phyloP scores from a whole-genome alignment of 2,329 filamentous ascomycete genomes.

The Chaetomiaceae sp. region DNA sequence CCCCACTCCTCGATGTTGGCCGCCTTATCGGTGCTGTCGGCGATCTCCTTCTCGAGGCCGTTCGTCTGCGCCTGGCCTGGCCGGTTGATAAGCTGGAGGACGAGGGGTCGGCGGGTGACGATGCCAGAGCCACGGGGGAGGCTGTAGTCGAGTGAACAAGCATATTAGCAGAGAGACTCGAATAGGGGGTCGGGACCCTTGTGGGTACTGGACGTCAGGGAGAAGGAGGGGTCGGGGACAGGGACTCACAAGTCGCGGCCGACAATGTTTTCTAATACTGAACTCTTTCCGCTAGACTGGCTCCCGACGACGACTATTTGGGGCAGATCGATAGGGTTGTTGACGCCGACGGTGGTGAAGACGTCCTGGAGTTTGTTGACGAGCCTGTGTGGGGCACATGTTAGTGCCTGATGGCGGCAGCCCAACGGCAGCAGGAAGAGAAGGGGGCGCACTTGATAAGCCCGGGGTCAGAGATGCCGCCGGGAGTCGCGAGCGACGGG shows the following conservation, averaged over 20 bases:
- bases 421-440: neutral
- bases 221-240: conserved; percentile 16
- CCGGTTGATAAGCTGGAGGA: conserved; percentile 97
- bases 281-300: conserved; percentile 99
- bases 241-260: conserved; percentile 89
- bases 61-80: conserved; percentile 62
- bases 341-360: conserved; percentile 95
- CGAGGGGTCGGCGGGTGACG: conserved; percentile 89
- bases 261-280: conserved; percentile 97
- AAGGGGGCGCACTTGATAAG: conserved; percentile 55
- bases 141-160: conserved; percentile 44
- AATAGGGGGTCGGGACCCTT: conserved; percentile 15
- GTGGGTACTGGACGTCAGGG: conserved; percentile 10
- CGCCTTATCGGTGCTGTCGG: conserved; percentile 70
- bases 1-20: conserved; percentile 96
- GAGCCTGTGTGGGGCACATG: conserved; percentile 48
- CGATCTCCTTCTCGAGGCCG: conserved; percentile 64
- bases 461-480: conserved; percentile 62
- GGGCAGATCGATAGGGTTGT: conserved; percentile 97
- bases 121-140: conserved; percentile 96
- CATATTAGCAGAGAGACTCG: conserved; percentile 19
- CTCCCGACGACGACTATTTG: conserved; percentile 98
- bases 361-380: conserved; percentile 99
- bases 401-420: conserved; percentile 21
- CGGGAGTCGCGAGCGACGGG: conserved; percentile 39